Conservation (phyloP, 2,329 filamentous ascomycete genomes). For the Neonectria sp. region DNA sequence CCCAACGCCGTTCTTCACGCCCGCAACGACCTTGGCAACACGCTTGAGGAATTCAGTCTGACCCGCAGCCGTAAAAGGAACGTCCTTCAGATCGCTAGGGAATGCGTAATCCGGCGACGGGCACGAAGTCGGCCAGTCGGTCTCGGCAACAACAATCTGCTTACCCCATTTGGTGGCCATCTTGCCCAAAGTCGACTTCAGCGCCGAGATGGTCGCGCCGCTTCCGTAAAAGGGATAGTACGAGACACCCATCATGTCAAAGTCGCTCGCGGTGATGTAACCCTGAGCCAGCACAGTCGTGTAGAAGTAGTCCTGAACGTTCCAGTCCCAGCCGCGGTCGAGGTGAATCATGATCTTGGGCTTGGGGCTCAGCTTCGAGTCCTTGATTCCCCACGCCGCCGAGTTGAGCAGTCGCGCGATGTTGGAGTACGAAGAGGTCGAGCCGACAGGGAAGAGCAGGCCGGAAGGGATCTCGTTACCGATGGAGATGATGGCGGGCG, state of each 20-base stretch:
- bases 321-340: conserved; percentile 83
- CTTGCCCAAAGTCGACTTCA: conserved; percentile 70
- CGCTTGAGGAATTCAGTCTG: conserved; percentile 74
- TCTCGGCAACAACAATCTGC: conserved; percentile 78
- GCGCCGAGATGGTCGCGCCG: conserved; percentile 69
- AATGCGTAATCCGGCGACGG: conserved; percentile 71
- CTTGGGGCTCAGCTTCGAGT: conserved; percentile 68
- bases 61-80: conserved; percentile 75
- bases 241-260: conserved; percentile 80
- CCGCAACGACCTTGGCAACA: conserved; percentile 70
- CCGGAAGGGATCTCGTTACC: conserved; percentile 82
- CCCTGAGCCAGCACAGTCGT: conserved; percentile 68
- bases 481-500: conserved; percentile 76
- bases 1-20: conserved; percentile 68
- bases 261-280: conserved; percentile 67
- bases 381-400: conserved; percentile 75
- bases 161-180: conserved; percentile 76
- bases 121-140: conserved; percentile 78
- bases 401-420: conserved; percentile 76
- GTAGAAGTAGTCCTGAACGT: conserved; percentile 77
- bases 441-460: conserved; percentile 75
- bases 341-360: conserved; percentile 83
- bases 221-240: conserved; percentile 81
- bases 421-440: conserved; percentile 69
- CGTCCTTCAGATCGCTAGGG: conserved; percentile 70